Evolutionary conservation across 176 grass and related monocot species (phyloP), one percentile per base, ranked within the genome.

Genomic region (Poa pratensis): DNA sequence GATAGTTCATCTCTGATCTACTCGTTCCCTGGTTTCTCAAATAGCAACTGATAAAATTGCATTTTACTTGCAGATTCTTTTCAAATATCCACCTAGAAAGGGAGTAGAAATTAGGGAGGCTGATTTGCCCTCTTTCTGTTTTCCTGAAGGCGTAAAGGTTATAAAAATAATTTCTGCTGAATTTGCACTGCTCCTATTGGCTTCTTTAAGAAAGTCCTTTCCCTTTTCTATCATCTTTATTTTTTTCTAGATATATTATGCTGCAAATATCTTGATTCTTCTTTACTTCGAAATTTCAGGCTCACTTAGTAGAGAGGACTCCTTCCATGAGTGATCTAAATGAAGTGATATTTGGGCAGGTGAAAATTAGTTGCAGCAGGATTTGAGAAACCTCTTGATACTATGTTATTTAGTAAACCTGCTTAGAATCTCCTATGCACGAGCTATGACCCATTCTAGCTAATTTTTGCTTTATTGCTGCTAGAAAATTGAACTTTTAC

Each of bases 311-410:
- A 77, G 91, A 99, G 93, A 99, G 92, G 78, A 96, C 96, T 79
- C 93, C 93, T 68, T 99, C 96, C 70, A 96, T 99, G 93, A 99
- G 96, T 80, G 93, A 99, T 80, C 75, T 99, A 64, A 96, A 99
- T 84, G 96, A 99, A 92, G 76, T 96, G 35, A 85, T 99, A 76
- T 99, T 99, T 99, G 96, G 96, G n/a, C 91, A 99, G 96, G 96
- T 99, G 57, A 90, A 76, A 72, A 65, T 71, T 32, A 71, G 42
- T 77, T 81, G 20, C 83, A 65, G 20, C 34, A 67, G 73, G 18
- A 67, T 83, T 57, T 59, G 75, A 34, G 59, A 86, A 83, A 78
- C 22, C 64, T 55, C 20, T 19, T 66, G 55, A 24, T 57, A 67
- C 26, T 24, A 13, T 37, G 6, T 14, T 66, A 88, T 80, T 80